A percentile compares a stretch with the other conserved stretches of the same genome.
Evolutionary conservation across 2,329 filamentous ascomycete species (phyloP).

Genomic region (Aureobasidium sp.): DNA sequence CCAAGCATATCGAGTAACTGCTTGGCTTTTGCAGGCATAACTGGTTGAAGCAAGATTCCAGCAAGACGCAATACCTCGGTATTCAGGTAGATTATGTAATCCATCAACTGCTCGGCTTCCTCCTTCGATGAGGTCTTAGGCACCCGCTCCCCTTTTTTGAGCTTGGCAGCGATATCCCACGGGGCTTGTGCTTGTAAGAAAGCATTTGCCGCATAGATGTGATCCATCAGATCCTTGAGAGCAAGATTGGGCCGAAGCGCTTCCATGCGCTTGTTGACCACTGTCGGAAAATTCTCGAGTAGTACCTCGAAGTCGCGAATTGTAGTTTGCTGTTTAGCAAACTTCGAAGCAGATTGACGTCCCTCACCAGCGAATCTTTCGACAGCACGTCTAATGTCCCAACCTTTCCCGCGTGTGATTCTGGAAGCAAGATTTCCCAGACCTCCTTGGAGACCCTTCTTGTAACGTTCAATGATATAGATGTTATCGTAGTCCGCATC

Average conservation of each 20-base stretch:
- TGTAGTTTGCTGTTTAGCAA: background rate
- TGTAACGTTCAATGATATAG: conserved; percentile 66
- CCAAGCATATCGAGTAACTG: conserved; percentile 69
- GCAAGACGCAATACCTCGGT: conserved; percentile 70
- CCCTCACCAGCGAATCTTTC: conserved; percentile 18
- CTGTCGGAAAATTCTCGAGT: conserved; percentile 31
- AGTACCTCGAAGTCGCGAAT: conserved; percentile 27
- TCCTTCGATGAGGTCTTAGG: conserved; percentile 10
- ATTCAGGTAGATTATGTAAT: conserved; percentile 58
- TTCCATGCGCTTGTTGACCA: conserved; percentile 51
- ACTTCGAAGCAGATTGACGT: background rate
- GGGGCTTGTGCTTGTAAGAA: conserved; percentile 59
- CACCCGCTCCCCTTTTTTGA: background rate
- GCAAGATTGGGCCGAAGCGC: conserved; percentile 54
- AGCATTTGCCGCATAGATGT: conserved; percentile 56
- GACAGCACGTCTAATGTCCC: conserved; percentile 41
- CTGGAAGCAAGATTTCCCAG: conserved; percentile 74
- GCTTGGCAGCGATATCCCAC: conserved; percentile 42
- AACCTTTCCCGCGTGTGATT: conserved; percentile 47
- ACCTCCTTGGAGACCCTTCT: conserved; percentile 65
- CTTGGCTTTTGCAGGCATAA: conserved; percentile 72
- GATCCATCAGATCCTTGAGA: conserved; percentile 54
- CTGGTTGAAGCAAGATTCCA: conserved; percentile 80
- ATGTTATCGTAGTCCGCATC: conserved; percentile 83
- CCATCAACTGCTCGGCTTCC: conserved; percentile 32